Evolutionary conservation across 768 basidiomycete genomes (phyloP), one percentile per base, ranked within the genome.

Genomic region (Tulasnella sp.): DNA sequence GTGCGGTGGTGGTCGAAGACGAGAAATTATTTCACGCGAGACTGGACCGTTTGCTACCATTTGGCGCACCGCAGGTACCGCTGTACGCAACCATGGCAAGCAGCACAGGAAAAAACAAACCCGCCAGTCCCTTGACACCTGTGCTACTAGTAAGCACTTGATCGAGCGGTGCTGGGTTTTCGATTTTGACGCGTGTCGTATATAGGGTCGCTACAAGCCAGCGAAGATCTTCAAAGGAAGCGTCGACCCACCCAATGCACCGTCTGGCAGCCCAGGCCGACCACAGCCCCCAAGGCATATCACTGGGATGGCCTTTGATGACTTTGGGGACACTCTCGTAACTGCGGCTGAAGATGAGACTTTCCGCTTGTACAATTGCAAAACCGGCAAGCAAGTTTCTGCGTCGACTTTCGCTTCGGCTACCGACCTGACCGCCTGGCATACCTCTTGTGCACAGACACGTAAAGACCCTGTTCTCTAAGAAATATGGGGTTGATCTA

Each of bases 401-500:
- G 18, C 35, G 61, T n/a, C n/a, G 69, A 18, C 26, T 74, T 75
- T 75, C 79, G 74, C 80, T 80, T 15, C 80, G 80, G 82, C 46
- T 18, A 3, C 84, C 80, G 20, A 35, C 51, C 39, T 76, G 37
- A 29, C 70, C 61, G n/a, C 61, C 35, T 48, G 32, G 29, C 61
- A 35, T 18, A 10, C 57, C 48, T 69, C 80, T 74, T 57, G 46
- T 69, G 51, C 55, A n/a, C 76, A 96, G 87, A 76, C 88, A 88
- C 74, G 81, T 89, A 44, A 96, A 94, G 84, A 91, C 91, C 0
- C 84, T 96, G 3, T 90, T 92, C 81, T 98, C 96, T 0, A 96
- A 96, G 85, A 99, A 99, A 84, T 99, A 99, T 84, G 98, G 98
- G 0, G 92, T 96, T 69, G 94, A 97, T 84, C 88, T 96, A 26